phyloP scores from a whole-genome alignment of 2,329 filamentous ascomycete species.

The Endothia cerciana region DNA sequence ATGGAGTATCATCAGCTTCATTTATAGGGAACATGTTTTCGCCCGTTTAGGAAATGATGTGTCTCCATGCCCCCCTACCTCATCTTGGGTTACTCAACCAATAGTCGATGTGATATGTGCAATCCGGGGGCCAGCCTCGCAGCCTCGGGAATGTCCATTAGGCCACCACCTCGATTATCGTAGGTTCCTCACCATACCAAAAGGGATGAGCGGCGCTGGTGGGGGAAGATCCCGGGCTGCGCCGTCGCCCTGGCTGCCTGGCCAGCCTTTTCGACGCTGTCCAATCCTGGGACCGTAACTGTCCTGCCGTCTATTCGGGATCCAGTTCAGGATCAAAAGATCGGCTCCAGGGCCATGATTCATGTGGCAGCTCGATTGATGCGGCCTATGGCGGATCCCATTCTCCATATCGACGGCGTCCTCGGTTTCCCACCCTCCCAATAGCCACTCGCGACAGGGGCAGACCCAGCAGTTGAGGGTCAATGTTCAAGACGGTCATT shows the following conservation, averaged over 20 bases:
- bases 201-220: conserved; percentile 15
- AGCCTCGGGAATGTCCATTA: conserved; percentile 16
- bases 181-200: conserved; percentile 15
- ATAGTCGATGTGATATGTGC: conserved; percentile 21
- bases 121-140: conserved; percentile 23
- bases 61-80: conserved; percentile 14
- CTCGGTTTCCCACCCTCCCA: conserved; percentile 2
- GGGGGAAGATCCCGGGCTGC: conserved; percentile 25
- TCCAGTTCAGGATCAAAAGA: conserved; percentile 19
- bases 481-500: background rate
- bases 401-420: conserved; percentile 9
- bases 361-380: conserved; percentile 15
- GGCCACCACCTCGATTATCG: conserved; percentile 14
- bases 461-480: conserved; percentile 8
- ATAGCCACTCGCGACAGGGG: conserved; percentile 16
- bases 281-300: conserved; percentile 3
- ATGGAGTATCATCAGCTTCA: conserved; percentile 9
- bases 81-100: conserved; percentile 19
- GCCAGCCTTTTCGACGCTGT: conserved; percentile 12
- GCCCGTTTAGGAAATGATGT: conserved; percentile 19
- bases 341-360: conserved; percentile 19
- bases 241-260: conserved; percentile 20
- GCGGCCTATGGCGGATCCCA: conserved; percentile 11
- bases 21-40: conserved; percentile 19
- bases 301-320: conserved; percentile 1